These are phyloP conservation scores for Pythium plurisporium DNA, from an alignment of 352 stramenopile genomes.

Conservation along the genomic window DNA sequence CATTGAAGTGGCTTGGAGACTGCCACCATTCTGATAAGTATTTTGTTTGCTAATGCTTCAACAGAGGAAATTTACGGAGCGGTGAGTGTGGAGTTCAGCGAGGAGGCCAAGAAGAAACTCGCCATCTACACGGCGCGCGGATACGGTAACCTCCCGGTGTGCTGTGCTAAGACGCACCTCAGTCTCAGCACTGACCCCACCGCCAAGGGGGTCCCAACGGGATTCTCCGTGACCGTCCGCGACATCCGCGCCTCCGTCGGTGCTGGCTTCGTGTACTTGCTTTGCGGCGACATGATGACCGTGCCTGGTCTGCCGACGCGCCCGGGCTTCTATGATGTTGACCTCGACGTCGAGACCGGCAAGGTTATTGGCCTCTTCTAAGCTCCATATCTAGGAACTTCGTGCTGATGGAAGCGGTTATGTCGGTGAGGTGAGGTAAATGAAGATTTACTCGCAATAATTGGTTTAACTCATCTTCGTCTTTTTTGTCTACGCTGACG, in stretches of 20 bases:
- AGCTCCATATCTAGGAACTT: too few relatives aligned
- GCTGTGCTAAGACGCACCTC: conserved; percentile 99
- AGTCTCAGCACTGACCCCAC: conserved; percentile 94
- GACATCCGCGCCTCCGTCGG: conserved; percentile 95
- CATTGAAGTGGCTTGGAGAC: neutral
- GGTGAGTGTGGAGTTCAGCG: conserved; percentile 92
- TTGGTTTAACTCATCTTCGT: neutral
- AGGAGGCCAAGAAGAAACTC: conserved; percentile 93
- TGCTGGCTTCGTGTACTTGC: conserved; percentile 94
- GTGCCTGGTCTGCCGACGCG: conserved; percentile 97
- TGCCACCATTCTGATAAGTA: neutral
- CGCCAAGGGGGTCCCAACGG: conserved; percentile 92
- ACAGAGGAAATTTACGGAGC: conserved; percentile 96
- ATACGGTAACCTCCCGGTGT: conserved; percentile 88
- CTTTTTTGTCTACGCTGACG: neutral
- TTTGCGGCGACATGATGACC: conserved; percentile 98
- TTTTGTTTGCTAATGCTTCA: conserved; percentile 1
- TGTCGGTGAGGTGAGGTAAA: too few relatives aligned
- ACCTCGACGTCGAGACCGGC: conserved; percentile 92
- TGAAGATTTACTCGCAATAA: too few relatives aligned
- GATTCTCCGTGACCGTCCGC: conserved; percentile 92
- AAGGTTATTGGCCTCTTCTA: conserved; percentile 96
- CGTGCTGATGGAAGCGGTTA: too few relatives aligned
- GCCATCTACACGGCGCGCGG: conserved; percentile 82
- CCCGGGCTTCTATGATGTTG: conserved; percentile 98